Conservation (phyloP, 129 eudicot species). For the Pulicaria dysenterica region DNA sequence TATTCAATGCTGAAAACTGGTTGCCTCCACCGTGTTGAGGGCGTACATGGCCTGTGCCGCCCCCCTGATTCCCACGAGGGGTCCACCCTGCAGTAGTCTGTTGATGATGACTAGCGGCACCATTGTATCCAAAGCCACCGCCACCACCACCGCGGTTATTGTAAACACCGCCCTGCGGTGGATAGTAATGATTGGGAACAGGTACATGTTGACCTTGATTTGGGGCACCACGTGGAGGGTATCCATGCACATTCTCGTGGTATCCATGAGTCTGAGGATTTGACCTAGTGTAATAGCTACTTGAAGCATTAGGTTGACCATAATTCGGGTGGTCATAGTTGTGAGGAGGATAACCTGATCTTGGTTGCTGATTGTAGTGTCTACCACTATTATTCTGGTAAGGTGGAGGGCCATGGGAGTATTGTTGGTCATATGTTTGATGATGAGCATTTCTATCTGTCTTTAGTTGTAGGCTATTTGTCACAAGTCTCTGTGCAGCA, state of each 20-base stretch:
- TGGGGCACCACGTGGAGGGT: slow-evolving; percentile 42
- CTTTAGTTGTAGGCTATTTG: slow-evolving; percentile 66
- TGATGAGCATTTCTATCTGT: slow-evolving; percentile 38
- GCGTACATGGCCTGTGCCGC: slow-evolving; percentile 42
- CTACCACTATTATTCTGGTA: slow-evolving; percentile 43
- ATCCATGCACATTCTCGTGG: slow-evolving; percentile 36
- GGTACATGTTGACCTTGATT: slow-evolving; percentile 24
- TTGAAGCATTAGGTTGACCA: slow-evolving; percentile 38
- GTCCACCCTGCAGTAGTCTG: slow-evolving; percentile 42
- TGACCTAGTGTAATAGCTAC: slow-evolving; percentile 34
- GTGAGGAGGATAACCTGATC: slow-evolving; percentile 43
- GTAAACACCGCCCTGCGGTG: slow-evolving; percentile 36
- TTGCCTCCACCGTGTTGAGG: slow-evolving; percentile 65
- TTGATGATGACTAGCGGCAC: slow-evolving; percentile 31
- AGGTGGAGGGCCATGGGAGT: slow-evolving; percentile 35
- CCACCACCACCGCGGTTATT: slow-evolving; percentile 18
- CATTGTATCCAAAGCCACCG: slow-evolving; percentile 19
- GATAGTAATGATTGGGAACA: slow-evolving; percentile 26
- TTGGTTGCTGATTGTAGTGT: slow-evolving; percentile 30
- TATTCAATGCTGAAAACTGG: slow-evolving; percentile 68
- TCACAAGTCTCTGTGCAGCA: slow-evolving; percentile 90
- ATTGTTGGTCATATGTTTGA: slow-evolving; percentile 47
- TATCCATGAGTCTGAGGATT: slow-evolving; percentile 45
- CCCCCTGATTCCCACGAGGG: slow-evolving; percentile 45
- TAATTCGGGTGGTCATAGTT: slow-evolving; percentile 29